A percentile compares a stretch with the other conserved stretches of the same genome.
Conservation (phyloP, 495 filamentous ascomycete genomes). For the Patellaria atrata region DNA sequence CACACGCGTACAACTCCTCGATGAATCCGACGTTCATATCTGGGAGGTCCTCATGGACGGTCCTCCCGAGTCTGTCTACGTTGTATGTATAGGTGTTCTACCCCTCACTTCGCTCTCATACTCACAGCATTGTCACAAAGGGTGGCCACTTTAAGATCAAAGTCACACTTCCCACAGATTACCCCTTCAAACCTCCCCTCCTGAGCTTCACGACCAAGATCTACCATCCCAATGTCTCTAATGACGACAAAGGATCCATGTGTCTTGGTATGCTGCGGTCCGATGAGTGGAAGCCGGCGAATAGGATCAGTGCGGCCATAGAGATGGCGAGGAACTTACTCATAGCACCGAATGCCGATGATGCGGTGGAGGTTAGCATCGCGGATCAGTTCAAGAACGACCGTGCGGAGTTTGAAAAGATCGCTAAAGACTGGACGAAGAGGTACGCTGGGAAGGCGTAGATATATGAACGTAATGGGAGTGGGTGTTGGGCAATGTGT, state of each 20-base stretch:
- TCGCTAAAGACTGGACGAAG: constrained; percentile 65
- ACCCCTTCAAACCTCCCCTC: constrained; percentile 87
- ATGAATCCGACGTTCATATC: constrained; percentile 53
- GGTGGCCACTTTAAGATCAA: constrained; percentile 68
- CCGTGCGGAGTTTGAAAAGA: constrained; percentile 62
- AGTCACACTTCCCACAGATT: constrained; percentile 64
- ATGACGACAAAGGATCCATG: constrained; percentile 84
- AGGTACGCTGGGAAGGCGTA: constrained; percentile 55
- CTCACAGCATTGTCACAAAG: constrained; percentile 23
- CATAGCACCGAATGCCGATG: constrained; percentile 80
- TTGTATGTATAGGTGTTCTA: constrained; percentile 31
- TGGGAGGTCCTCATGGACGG: constrained; percentile 74
- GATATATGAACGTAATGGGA: constrained; percentile 4
- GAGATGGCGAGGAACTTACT: constrained; percentile 65
- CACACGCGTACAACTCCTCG: constrained; percentile 27
- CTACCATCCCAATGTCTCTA: constrained; percentile 96
- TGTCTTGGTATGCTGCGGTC: constrained; percentile 76
- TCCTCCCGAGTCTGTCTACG: constrained; percentile 55
- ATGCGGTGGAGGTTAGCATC: constrained; percentile 78
- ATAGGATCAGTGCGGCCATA: constrained; percentile 62
- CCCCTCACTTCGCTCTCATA: not conserved
- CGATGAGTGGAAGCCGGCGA: constrained; percentile 91
- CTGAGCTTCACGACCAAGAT: constrained; percentile 87
- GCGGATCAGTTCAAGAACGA: constrained; percentile 74
- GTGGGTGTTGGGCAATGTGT: too few relatives aligned